phyloP scores from a whole-genome alignment of 768 basidiomycete species.

The Tricholoma hemisulphureum region DNA sequence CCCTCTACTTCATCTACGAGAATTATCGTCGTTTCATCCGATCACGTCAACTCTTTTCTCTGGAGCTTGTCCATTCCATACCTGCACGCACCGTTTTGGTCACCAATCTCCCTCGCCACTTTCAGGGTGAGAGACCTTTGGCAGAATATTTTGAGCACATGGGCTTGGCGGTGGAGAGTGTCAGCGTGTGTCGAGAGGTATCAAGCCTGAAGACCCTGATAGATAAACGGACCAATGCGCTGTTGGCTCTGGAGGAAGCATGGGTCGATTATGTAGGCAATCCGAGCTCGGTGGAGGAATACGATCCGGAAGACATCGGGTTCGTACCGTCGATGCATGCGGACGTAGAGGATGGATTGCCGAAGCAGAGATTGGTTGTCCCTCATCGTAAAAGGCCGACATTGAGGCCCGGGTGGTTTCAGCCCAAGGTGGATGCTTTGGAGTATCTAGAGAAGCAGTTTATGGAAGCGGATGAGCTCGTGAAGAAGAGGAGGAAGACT shows the following conservation, averaged over 20 bases:
- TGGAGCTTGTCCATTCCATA: slow-evolving; percentile 93
- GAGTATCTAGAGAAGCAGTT: slow-evolving; percentile 84
- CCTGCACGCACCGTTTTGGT: slow-evolving; percentile 92
- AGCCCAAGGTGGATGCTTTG: slow-evolving; percentile 79
- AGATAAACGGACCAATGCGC: slow-evolving; percentile 75
- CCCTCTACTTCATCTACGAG: slow-evolving; percentile 82
- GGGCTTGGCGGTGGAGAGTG: slow-evolving; percentile 86
- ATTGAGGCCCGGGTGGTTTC: slow-evolving; percentile 72
- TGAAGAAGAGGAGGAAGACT: slow-evolving; percentile 65
- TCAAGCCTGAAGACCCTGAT: slow-evolving; percentile 68
- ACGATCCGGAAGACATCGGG: slow-evolving; percentile 67
- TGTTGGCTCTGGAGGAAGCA: slow-evolving; percentile 75
- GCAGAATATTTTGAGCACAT: slow-evolving; percentile 94
- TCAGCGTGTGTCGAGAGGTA: slow-evolving; percentile 84
- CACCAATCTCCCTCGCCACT: slow-evolving; percentile 77
- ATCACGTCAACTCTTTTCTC: slow-evolving; percentile 87
- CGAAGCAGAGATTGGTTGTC: slow-evolving; percentile 57
- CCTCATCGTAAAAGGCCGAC: slow-evolving; percentile 78
- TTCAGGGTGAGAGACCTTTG: slow-evolving; percentile 80
- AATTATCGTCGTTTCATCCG: slow-evolving; percentile 89
- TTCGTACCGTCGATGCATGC: slow-evolving; percentile 48
- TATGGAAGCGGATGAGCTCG: slow-evolving; percentile 77
- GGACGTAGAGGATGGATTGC: slow-evolving; percentile 52
- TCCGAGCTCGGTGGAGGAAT: slow-evolving; percentile 80
- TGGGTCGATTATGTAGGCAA: slow-evolving; percentile 96